These are phyloP conservation scores for Isatis lusitanica DNA, from an alignment of 441 rosid species.

Conservation along the genomic window DNA sequence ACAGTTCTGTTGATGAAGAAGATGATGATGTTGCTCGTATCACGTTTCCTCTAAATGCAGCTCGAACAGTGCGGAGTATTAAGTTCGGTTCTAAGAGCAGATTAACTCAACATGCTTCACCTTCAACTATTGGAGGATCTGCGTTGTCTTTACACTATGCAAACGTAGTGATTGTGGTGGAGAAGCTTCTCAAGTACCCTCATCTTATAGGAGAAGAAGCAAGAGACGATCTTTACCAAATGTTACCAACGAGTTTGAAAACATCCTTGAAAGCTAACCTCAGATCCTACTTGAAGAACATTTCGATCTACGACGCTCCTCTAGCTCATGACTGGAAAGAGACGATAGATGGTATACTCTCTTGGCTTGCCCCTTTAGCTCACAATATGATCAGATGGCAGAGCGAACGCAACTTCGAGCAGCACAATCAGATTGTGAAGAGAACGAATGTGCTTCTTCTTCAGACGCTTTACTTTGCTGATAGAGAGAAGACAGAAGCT, in stretches of 20 bases:
- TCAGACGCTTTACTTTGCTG: slow-evolving; percentile 88
- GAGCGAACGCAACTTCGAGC: slow-evolving; percentile 91
- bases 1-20: slow-evolving; percentile 58
- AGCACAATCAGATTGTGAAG: slow-evolving; percentile 70
- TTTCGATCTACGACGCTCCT: slow-evolving; percentile 92
- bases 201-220: slow-evolving; percentile 98
- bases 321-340: slow-evolving; percentile 96
- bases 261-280: slow-evolving; percentile 61
- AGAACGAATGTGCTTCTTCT: slow-evolving; percentile 85
- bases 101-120: slow-evolving; percentile 51
- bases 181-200: slow-evolving; percentile 87
- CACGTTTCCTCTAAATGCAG: slow-evolving; percentile 43
- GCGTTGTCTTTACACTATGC: slow-evolving; percentile 91
- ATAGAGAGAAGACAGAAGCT: slow-evolving; percentile 77
- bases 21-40: slow-evolving; percentile 39
- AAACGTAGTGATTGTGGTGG: slow-evolving; percentile 79
- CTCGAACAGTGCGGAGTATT: slow-evolving; percentile 36
- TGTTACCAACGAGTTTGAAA: slow-evolving; percentile 85
- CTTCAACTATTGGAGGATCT: slow-evolving; percentile 83
- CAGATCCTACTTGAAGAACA: slow-evolving; percentile 69
- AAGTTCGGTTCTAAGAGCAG: slow-evolving; percentile 54
- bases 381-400: slow-evolving; percentile 98
- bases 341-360: slow-evolving; percentile 65
- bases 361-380: slow-evolving; percentile 91
- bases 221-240: slow-evolving; percentile 88